Evolutionary conservation across 1,139 yeast species (phyloP), one percentile per base, ranked within the genome.

Genomic region (Saccharomycopsis crataegensis): DNA sequence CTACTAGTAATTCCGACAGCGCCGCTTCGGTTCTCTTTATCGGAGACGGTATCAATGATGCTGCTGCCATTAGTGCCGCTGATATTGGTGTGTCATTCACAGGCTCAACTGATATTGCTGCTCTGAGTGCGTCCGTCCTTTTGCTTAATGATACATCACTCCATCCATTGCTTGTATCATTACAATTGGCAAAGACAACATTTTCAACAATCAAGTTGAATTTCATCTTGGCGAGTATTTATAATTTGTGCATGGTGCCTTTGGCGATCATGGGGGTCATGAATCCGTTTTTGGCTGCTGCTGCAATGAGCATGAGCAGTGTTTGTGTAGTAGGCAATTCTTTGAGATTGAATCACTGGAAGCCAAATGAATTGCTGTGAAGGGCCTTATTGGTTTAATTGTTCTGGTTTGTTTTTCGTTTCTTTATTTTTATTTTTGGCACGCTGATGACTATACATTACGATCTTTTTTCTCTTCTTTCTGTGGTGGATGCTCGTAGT

Each of bases 11-110:
- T 6, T 17, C 12, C 8, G 16, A 28, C 12, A 37, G 63, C 9
- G 65, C 70, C 14, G 28, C 28, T 22, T 22, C 28, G 4, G 83
- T 90, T 43, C 95, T 93, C 1, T 90, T 94, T 74, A 84, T 93
- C 38, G 99, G 99, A 37, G 99, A 93, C 68, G 99, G 99, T 55
- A 86, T 89, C 62, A 89, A 89, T 66, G 99, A 93, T 67, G 95
- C 98, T 0, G 97, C 98, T 0, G 98, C 98, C 0, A 75, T 93
- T 58, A 96, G 90, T 0, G 79, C 84, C 57, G 88, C 97, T 0
- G 88, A 90, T 60, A 71, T 93, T 17, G 99, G 99, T 22, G 82
- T 94, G 64, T 95, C 98, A 7, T 80, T 93, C 57, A 84, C 95
- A 32, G 80, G 95, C 0, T 96, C 98, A 2, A 88, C 98, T 0